Base-by-base conservation (phyloP, 768 basidiomycete genomes). In the Agrocybe pediades region DNA sequence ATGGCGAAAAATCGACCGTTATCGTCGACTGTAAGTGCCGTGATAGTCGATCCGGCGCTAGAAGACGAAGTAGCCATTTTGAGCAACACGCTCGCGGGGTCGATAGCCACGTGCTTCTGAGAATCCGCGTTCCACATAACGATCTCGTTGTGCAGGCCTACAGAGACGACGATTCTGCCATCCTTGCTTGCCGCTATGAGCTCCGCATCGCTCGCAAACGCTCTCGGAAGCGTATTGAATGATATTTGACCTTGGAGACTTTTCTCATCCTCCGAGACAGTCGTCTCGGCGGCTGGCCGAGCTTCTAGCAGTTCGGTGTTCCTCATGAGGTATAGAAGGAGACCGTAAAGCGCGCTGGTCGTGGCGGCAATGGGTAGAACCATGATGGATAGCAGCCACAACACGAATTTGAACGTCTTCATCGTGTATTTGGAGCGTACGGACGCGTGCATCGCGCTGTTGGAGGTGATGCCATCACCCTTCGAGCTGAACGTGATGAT, bases 291-390 rank as follows among this genome's bases (percentile, higher is more conserved):
- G 29, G 74, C 73, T 26, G 83, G 79, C 62, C 95, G 92, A 2
- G 91, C 89, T 62, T 95, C 95, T 29, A 97, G 78, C 0, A 95
- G 81, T 54, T 99, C 95, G 0, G 92, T 85, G 59, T 96, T 88
- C 73, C 95, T 96, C 56, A 98, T 74, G 2, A 99, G 78, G 65
- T 95, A 95, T 9, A 92, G 76, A 7, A 96, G 75, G 9, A 98
- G 71, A 7, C 81, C 78, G 67, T 90, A 98, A 9, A 98, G 76
- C 3, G 81, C 68, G 21, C 79, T 71, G 6, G 88, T 90, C 0
- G 95, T 96, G 5, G 77, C 77, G 7, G 84, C 81, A 65, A 97
- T 95, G 0, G 96, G 96, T 0, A 95, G 69, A 2, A 92, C 74
- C 68, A 98, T 84, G 56, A 95, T 88, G 69, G 90, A 91, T 61